Base-by-base conservation (phyloP, 2,329 filamentous ascomycete species). In the Fusarium dlaminii region DNA sequence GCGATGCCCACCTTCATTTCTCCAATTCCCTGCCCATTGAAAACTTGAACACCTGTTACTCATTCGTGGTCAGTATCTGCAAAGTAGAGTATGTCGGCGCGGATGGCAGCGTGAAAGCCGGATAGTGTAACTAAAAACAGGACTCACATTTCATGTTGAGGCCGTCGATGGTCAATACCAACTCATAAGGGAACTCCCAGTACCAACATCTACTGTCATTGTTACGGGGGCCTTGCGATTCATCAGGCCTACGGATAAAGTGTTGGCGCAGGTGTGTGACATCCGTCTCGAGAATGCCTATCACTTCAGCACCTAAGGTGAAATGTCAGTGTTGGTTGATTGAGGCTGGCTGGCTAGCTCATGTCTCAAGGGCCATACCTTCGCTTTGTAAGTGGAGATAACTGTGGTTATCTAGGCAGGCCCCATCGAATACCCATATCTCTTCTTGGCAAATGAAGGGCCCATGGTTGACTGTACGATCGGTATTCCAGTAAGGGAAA, bases 91-190 rank as follows among this genome's bases (percentile, higher is more conserved):
- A 20, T 52, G 8, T 49, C 15, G 29, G 29, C 15, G 29, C 1
- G 29, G 48, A 24, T 0, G 48, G 22, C 8, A 10, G 29, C 29
- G 9, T 32, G 48, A 24, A 51, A 51, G 5, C 6, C 14, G 48
- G 14, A 14, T 3, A 15, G 30, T 51, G 22, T 6, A 12, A 7
- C 8, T 6, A 8, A 34, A 37, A n/a, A 4, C 4, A 18, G 54
- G 12, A 67, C 64, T 46, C 39, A 66, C 64, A 66, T 6, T 43
- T 58, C 61, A 67, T 39, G 27, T 59, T 66, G 1, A 58, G 6
- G 12, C 52, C 64, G 5, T 66, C 43, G 20, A 66, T 39, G 1
- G 5, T n/a, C 9, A 45, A 59, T 0, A 29, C 27, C 20, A 67
- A 22, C 3, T 36, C 1, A 22, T 66, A 64, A 14, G 9, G 7